These are phyloP conservation scores for Fraxinus dipetala DNA, from an alignment of 305 asterid species.

Conservation along the genomic window DNA sequence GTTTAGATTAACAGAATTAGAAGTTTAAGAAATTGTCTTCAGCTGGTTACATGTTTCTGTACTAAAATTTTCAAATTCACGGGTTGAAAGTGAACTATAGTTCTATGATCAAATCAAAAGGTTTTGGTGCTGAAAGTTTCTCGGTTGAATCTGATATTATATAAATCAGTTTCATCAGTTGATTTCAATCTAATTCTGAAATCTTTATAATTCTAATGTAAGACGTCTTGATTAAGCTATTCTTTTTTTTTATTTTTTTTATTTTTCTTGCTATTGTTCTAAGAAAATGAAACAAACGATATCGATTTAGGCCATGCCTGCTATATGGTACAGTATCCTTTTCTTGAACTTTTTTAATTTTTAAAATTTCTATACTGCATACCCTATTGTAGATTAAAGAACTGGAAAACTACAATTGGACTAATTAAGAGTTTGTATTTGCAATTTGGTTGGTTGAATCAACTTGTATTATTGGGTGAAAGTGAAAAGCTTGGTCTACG, in stretches of 20 bases:
- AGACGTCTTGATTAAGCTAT: background rate
- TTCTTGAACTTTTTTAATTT: background rate
- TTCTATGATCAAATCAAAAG: background rate
- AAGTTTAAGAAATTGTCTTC: conserved; percentile 9
- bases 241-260: background rate
- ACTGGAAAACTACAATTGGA: background rate
- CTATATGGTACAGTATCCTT: background rate
- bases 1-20: background rate
- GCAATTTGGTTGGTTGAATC: background rate
- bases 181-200: background rate
- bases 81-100: background rate
- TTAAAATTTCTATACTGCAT: background rate
- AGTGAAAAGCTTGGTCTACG: background rate
- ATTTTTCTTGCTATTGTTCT: background rate
- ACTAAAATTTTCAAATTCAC: background rate
- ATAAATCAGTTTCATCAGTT: background rate
- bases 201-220: background rate
- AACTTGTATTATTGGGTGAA: background rate
- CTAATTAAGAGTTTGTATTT: background rate
- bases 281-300: background rate
- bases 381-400: background rate
- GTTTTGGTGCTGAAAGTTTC: background rate
- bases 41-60: background rate
- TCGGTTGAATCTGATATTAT: background rate
- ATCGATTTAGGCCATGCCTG: background rate